Percentiles rank a stretch among this genome's conserved stretches.
Evolutionary conservation across 2,329 filamentous ascomycete genomes (phyloP).

Genomic region (Cordyceps fumosorosea): DNA sequence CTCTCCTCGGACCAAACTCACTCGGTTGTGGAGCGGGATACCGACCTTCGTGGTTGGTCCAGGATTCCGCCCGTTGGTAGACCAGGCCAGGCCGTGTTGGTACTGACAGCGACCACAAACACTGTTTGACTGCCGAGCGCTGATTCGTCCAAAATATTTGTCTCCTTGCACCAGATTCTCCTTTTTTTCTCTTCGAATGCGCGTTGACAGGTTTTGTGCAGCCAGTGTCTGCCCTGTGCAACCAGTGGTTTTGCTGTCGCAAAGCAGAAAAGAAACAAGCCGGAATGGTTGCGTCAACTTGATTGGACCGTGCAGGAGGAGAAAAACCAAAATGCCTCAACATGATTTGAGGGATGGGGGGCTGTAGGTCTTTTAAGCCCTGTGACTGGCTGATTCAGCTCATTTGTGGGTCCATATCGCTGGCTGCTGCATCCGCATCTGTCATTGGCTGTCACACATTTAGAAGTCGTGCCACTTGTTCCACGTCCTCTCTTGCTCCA

Average conservation of each 20-base stretch:
- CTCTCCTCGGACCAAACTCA: not conserved
- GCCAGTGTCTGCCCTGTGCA: not conserved
- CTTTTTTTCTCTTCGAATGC: not conserved
- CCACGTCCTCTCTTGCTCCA: not conserved
- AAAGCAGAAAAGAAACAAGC: conserved; percentile 16
- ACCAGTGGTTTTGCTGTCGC: not conserved
- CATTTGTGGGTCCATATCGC: conserved; percentile 25
- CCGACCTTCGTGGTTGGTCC: not conserved
- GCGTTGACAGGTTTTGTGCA: not conserved
- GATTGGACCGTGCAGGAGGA: conserved; percentile 43
- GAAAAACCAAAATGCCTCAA: conserved; percentile 35
- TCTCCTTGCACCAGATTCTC: not conserved
- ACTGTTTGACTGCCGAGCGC: not conserved
- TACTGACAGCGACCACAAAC: not conserved
- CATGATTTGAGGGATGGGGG: conserved; percentile 46
- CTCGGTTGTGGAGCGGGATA: conserved; percentile 2
- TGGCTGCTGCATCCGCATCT: not conserved
- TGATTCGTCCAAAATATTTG: not conserved
- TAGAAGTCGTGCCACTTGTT: not conserved
- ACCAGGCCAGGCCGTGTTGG: not conserved
- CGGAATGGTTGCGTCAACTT: conserved; percentile 22
- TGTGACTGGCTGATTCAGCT: conserved; percentile 47
- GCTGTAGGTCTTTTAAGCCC: conserved; percentile 35
- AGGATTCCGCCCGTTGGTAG: conserved; percentile 5
- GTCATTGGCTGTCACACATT: not conserved